These are phyloP conservation scores for Geranium brycei DNA, from an alignment of 345 rosid genomes.

Conservation along the genomic window DNA sequence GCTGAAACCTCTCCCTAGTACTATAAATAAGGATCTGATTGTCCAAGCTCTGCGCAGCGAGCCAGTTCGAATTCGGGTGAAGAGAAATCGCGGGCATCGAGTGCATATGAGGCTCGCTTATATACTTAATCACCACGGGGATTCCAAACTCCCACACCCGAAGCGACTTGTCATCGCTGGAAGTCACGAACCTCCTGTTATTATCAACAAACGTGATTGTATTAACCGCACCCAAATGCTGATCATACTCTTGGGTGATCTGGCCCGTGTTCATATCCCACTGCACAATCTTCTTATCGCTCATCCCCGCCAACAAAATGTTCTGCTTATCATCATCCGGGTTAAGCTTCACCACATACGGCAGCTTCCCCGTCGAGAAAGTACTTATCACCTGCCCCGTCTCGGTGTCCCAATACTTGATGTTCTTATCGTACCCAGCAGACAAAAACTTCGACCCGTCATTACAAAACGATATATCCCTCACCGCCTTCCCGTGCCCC, in stretches of 20 bases:
- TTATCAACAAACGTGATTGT: conserved; percentile 94
- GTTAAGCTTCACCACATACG: conserved; percentile 84
- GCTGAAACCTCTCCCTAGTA: conserved; percentile 89
- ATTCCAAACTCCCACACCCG: conserved; percentile 99
- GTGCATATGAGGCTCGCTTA: conserved; percentile 99
- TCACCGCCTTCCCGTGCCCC: conserved; percentile 92
- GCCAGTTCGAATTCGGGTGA: conserved; percentile 89
- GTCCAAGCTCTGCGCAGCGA: conserved; percentile 96
- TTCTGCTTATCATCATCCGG: conserved; percentile 96
- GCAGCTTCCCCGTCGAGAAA: conserved; percentile 83
- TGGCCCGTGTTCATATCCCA: conserved; percentile 96
- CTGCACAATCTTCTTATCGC: conserved; percentile 97
- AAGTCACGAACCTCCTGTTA: conserved; percentile 88
- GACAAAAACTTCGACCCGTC: conserved; percentile 93
- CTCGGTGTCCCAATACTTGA: conserved; percentile 95
- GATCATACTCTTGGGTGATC: conserved; percentile 83
- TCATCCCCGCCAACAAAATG: conserved; percentile 91
- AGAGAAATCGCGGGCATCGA: conserved; percentile 91
- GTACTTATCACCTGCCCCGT: conserved; percentile 89
- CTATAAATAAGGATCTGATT: conserved; percentile 90
- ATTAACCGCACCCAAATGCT: conserved; percentile 86
- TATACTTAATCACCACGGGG: conserved; percentile 95
- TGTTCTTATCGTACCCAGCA: conserved; percentile 91
- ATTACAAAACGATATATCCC: conserved; percentile 83
- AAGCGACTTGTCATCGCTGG: conserved; percentile 96